Conservation (phyloP, 2,329 filamentous ascomycete genomes). For the Tothia fuscella region DNA sequence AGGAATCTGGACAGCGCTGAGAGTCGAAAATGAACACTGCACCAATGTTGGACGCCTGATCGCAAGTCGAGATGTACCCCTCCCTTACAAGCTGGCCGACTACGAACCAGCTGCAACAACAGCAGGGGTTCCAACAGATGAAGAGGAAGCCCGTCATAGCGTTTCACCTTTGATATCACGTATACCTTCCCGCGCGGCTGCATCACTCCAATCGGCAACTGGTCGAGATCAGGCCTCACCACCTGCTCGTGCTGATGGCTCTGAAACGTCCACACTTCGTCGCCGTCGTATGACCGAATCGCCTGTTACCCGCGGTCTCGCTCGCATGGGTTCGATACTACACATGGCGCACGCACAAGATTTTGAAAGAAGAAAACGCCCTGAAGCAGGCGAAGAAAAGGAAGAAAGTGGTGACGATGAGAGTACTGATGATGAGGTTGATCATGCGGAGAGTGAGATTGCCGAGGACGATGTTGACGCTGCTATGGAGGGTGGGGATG, state of each 20-base stretch:
- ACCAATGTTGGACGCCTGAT: constrained; percentile 84
- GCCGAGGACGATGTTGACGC: constrained; percentile 6
- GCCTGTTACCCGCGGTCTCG: constrained; percentile 30
- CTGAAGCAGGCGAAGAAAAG: constrained; percentile 20
- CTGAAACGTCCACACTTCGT: constrained; percentile 16
- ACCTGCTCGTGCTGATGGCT: no score
- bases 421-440: constrained; percentile 12
- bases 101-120: neutral
- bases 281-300: constrained; percentile 13
- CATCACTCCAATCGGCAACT: neutral
- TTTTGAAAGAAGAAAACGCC: constrained; percentile 67
- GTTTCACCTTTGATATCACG: constrained; percentile 1
- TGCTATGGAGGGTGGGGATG: constrained; percentile 6
- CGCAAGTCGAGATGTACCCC: constrained; percentile 72
- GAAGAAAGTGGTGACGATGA: constrained; percentile 8
- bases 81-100: constrained; percentile 55
- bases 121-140: neutral
- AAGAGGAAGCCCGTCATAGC: constrained; percentile 5
- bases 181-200: neutral
- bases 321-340: constrained; percentile 55
- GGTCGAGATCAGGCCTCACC: constrained; percentile 2
- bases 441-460: constrained; percentile 8
- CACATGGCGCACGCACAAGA: constrained; percentile 80
- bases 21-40: constrained; percentile 96
- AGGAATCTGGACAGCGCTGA: constrained; percentile 84